Evolutionary conservation across 176 grass and related monocot species (phyloP), one percentile per base, ranked within the genome.

Genomic region (Pontederia paniculata): DNA sequence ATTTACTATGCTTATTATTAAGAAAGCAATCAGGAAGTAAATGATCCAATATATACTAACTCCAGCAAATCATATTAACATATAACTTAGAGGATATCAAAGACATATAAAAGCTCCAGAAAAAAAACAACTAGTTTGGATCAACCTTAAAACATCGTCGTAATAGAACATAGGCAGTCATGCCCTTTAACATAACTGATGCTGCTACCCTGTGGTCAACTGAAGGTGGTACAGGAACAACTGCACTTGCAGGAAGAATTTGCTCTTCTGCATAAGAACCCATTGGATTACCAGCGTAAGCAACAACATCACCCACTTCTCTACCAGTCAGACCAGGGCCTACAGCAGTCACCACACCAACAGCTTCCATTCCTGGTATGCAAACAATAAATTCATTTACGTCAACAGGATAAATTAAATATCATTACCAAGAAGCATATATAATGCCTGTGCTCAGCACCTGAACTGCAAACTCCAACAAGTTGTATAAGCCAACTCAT

Each of bases 231-330:
- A 96, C 53, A 1, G 90, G 63, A 46, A 89, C 74, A 4, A 67
- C 91, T 17, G 77, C 74, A 58, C 23, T 51, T 48, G 91, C 91
- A 4, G 91, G 91, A 63, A 96, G 69, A 44, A 87, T 84, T 22
- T 97, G 91, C 61, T 97, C 82, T 51, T 89, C 71, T 45, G 91
- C 62, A 45, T 97, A 97, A 43, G 91, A 89, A 5, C 91, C 86
- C 79, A 84, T 87, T 17, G 91, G 82, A 22, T 54, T 81, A 47
- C 91, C 82, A 10, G 91, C 91, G 50, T 97, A 97, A 0, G 76
- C 85, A 31, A 96, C 86, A 44, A 89, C 80, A 65, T 87, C 82
- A 16, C 86, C 91, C 5, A 97, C 79, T 74, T 87, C 68, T 70
- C 79, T 78, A 20, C 74, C 91, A 9, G 86, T 87, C n/a, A 97